Evolutionary conservation across 2,329 filamentous ascomycete species (phyloP), one percentile per base, ranked within the genome.

Genomic region (Microcyclosporella mali): DNA sequence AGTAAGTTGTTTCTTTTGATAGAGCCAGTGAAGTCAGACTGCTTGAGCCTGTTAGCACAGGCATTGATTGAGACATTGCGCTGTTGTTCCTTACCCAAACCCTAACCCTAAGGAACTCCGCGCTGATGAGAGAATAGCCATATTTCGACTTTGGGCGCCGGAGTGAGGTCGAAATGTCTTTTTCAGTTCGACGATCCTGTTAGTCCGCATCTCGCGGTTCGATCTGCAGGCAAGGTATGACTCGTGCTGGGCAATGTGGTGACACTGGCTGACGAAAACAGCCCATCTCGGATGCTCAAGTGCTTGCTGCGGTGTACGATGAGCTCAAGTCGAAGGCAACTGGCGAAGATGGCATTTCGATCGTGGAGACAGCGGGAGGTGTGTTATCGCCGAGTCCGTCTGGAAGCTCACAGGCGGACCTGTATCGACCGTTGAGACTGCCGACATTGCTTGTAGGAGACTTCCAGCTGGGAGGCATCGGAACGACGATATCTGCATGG

Each of bases 321-420:
- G 59, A 64, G 35, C 49, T 67, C 10, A 45, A 63, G 6, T 53
- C 65, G n/a, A 70, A 69, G 41, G 70, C 74, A 3, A 55, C 60
- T 15, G 52, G 54, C 2, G 65, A 66, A 3, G 61, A 68, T 34
- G 76, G 76, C n/a, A 78, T 82, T 64, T 67, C 85, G 1, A 73
- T 94, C 35, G 70, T 92, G 34, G 87, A 94, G 61, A 92, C 87
- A 1, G 86, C 87, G 1, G 87, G 86, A 1, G 87, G 87, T 1
- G 84, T 90, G 0, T 80, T 90, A 48, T 90, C 85, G 0, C 87
- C 87, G 0, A 78, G 78, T 0, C 87, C 86, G 1, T 85, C 83
- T 28, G 85, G 85, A 8, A 83, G 74, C 1, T 79, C 83, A 0
- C 87, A 94, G 58, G 85, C 82, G 2, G 86, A 94, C 56, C 66